Conservation (phyloP, 495 filamentous ascomycete species). For the Staphylotrichum longicolle region DNA sequence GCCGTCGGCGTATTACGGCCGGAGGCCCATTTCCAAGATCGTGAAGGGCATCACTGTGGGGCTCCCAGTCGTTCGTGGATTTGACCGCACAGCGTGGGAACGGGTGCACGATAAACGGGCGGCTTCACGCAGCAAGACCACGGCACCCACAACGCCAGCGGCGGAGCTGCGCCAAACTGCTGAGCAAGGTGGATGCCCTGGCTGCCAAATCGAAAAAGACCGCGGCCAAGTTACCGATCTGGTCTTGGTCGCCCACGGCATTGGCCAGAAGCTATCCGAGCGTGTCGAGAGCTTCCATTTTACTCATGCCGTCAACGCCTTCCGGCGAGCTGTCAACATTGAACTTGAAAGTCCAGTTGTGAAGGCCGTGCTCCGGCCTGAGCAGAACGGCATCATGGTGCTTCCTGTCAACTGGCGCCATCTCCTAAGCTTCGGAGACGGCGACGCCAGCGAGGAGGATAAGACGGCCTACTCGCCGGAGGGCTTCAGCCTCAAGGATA, state of each 20-base stretch:
- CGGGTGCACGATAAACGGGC: constrained; percentile 57
- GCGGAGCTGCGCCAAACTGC: constrained; percentile 26
- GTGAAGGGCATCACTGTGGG: constrained; percentile 79
- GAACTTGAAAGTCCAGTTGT: constrained; percentile 73
- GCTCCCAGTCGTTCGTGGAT: constrained; percentile 82
- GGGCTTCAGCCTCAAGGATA: constrained; percentile 77
- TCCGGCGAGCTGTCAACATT: constrained; percentile 81
- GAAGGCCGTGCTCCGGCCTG: constrained; percentile 68
- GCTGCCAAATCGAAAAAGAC: constrained; percentile 56
- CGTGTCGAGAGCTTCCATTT: constrained; percentile 95
- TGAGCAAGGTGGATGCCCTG: constrained; percentile 44
- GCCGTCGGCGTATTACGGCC: constrained; percentile 75
- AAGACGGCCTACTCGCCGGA: constrained; percentile 51
- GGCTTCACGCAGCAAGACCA: constrained; percentile 43
- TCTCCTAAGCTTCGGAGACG: constrained; percentile 79
- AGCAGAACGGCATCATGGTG: constrained; percentile 58
- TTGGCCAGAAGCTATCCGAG: constrained; percentile 95
- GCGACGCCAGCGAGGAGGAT: constrained; percentile 51
- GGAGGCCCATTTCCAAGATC: constrained; percentile 78
- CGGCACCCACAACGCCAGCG: constrained; percentile 27
- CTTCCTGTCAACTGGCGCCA: constrained; percentile 81
- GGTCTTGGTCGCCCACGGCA: constrained; percentile 87
- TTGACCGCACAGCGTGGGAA: constrained; percentile 74
- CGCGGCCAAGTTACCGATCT: constrained; percentile 79
- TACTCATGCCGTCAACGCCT: constrained; percentile 88